phyloP scores from a whole-genome alignment of 2,329 filamentous ascomycete genomes.

The Apiospora hydei region DNA sequence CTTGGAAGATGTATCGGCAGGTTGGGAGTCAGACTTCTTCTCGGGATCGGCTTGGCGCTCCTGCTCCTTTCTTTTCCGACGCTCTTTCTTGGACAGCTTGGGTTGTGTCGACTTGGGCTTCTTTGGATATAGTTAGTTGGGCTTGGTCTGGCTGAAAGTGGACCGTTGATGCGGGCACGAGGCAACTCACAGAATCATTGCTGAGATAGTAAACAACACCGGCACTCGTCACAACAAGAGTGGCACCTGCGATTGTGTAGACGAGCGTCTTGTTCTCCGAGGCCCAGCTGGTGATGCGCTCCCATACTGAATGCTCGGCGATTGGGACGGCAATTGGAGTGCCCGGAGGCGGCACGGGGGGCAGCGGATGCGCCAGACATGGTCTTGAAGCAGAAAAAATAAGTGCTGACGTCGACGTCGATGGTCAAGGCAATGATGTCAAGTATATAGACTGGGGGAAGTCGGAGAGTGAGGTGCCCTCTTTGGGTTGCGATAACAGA shows the following conservation, averaged over 20 bases:
- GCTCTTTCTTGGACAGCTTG: constrained; percentile 89
- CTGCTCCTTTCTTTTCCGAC: constrained; percentile 84
- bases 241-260: constrained; percentile 95
- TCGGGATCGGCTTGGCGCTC: constrained; percentile 63
- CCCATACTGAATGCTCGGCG: constrained; percentile 77
- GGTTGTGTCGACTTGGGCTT: constrained; percentile 59
- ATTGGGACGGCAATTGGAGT: constrained; percentile 55
- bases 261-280: constrained; percentile 95
- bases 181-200: constrained; percentile 59
- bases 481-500: constrained; percentile 13
- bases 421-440: constrained; percentile 37
- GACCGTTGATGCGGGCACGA: neutral
- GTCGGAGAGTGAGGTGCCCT: neutral
- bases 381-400: constrained; percentile 32
- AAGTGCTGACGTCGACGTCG: constrained; percentile 44
- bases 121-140: constrained; percentile 37
- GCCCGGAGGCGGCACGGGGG: constrained; percentile 57
- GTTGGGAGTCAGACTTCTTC: constrained; percentile 43
- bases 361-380: constrained; percentile 50
- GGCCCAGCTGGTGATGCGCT: constrained; percentile 89
- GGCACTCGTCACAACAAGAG: constrained; percentile 87
- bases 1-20: constrained; percentile 40
- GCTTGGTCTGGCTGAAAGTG: constrained; percentile 24
- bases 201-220: constrained; percentile 93
- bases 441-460: constrained; percentile 9